Base-by-base conservation (phyloP, 192 early-diverging fungal species). In the Backusella luteola region DNA sequence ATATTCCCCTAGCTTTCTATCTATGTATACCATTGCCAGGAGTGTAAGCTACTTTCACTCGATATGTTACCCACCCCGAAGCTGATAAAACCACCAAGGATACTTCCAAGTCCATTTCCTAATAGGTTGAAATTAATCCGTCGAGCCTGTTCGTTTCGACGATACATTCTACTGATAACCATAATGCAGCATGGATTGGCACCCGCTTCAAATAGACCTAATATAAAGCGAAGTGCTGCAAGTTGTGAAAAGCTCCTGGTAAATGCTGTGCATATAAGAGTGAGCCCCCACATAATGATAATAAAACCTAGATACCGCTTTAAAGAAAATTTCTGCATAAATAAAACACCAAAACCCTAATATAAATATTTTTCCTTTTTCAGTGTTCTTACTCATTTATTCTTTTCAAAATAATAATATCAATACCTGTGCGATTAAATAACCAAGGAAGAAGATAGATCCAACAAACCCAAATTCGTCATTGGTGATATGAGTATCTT, bases 381-480 rank as follows among this genome's bases (percentile, higher is more conserved):
- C 3, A 63, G 21, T 63, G 1, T 14, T 21, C 8, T 11, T 56
- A 1, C 14, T 41, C 1, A 3, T 63, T 29, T 59, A 26, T 59
- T 63, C 5, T 14, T 23, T 12, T 4, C 6, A 29, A 29, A 63
- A 7, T 12, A 26, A 32, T 70, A 42, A 15, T 0, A n/a, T 0
- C 32, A 36, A 35, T 68, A 75, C 74, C 66, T 77, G 76, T 21
- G 41, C 53, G 7, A 77, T 4, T 34, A 77, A 52, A 38, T 76
- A 80, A 34, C 79, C 79, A n/a, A 80, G 39, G 34, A 76, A 80
- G 46, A 77, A 74, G n/a, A 80, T 59, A 2, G 75, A 76, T 4
- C 79, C 75, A 39, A 76, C 1, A 4, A 34, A 67, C 59, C 72
- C 66, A 71, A 73, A 80, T 21, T 80, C 66, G 3, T 44, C 17